A percentile compares a stretch with the other conserved stretches of the same genome.
phyloP scores from a whole-genome alignment of 345 rosid species.

The Eucalyptus cloeziana region DNA sequence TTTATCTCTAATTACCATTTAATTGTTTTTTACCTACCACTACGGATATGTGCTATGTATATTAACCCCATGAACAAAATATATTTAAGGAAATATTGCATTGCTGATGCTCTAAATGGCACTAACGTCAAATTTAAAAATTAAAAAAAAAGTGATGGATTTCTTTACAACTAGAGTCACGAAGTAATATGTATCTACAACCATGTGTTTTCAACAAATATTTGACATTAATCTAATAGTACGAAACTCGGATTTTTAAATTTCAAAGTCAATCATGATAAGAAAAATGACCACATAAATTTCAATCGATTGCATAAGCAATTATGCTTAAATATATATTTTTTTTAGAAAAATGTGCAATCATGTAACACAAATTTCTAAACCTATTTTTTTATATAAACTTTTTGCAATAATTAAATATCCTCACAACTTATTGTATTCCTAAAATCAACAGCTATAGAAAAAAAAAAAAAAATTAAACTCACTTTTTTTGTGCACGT shows the following conservation, averaged over 20 bases:
- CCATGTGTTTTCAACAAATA: neutral
- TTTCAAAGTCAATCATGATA: no score
- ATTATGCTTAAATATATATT: no score
- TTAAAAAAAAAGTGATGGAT: no score
- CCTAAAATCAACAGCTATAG: no score
- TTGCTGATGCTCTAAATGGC: neutral
- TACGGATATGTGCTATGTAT: neutral
- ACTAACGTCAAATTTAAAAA: neutral
- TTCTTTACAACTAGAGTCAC: neutral
- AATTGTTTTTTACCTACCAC: neutral
- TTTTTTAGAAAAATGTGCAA: neutral
- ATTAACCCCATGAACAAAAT: neutral
- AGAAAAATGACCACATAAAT: no score
- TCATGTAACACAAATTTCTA: neutral
- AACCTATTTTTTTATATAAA: neutral
- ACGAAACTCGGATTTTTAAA: no score
- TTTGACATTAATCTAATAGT: no score
- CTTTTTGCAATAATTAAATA: neutral
- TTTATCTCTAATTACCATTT: neutral
- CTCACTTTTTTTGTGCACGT: no score
- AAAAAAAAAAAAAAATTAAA: no score
- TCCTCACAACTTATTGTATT: neutral
- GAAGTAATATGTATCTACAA: neutral
- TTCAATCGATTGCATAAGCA: no score
- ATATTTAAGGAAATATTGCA: neutral